These are phyloP conservation scores for Hypoxylon crocopeplum DNA, from an alignment of 495 filamentous ascomycete species.

Conservation along the genomic window DNA sequence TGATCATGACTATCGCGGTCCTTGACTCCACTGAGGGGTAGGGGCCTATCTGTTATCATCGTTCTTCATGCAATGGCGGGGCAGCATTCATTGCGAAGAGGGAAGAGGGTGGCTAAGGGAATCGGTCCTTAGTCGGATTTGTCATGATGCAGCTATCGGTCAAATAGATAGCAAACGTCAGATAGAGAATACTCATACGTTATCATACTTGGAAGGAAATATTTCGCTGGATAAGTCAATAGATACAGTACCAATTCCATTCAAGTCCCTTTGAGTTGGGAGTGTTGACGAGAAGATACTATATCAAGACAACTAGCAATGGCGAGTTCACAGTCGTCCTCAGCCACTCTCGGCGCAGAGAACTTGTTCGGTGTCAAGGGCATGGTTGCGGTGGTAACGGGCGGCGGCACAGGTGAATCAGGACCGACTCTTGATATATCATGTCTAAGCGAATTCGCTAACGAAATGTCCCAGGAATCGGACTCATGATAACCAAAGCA, in stretches of 20 bases:
- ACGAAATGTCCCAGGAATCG: slow-evolving; percentile 59
- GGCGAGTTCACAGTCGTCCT: slow-evolving; percentile 18
- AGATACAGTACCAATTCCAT: too few species aligned
- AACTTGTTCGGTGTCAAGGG: slow-evolving; percentile 65
- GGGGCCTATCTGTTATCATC: too few species aligned
- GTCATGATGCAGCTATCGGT: too few species aligned
- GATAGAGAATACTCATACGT: too few species aligned
- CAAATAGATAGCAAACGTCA: too few species aligned
- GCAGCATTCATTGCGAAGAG: background rate
- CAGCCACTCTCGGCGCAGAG: slow-evolving; percentile 39
- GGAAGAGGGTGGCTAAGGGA: too few species aligned
- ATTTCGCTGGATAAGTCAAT: too few species aligned
- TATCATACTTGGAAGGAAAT: too few species aligned
- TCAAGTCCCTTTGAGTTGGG: too few species aligned
- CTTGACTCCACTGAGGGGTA: slow-evolving; percentile 13
- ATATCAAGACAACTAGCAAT: slow-evolving; percentile 2
- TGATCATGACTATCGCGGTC: background rate
- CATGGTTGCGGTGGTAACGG: slow-evolving; percentile 68
- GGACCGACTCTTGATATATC: background rate
- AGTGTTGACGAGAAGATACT: too few species aligned
- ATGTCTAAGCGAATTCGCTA: slow-evolving; percentile 1
- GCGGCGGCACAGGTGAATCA: slow-evolving; percentile 63
- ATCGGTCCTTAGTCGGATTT: too few species aligned
- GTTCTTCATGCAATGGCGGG: too few species aligned
- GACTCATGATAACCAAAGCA: slow-evolving; percentile 70